These are phyloP conservation scores for Galium porrigens DNA, from an alignment of 305 asterid species.

Conservation along the genomic window DNA sequence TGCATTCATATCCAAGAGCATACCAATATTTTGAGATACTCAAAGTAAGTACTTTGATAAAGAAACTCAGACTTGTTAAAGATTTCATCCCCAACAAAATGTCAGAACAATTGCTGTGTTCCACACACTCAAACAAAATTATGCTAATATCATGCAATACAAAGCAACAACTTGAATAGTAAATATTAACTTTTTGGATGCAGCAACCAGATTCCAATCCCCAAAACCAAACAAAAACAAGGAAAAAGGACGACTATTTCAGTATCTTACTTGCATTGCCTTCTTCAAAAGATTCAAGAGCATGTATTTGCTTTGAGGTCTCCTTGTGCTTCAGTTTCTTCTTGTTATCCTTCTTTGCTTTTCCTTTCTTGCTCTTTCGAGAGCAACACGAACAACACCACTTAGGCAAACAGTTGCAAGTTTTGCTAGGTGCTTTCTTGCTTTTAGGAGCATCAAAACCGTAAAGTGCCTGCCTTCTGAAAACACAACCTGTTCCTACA, in stretches of 20 bases:
- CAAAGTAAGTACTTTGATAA: neutral
- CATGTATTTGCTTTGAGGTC: slow-evolving; percentile 72
- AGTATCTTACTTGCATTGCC: slow-evolving; percentile 40
- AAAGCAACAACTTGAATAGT: neutral
- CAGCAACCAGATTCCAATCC: neutral
- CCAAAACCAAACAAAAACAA: neutral
- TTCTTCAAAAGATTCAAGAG: slow-evolving; percentile 78
- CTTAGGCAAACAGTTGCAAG: slow-evolving; percentile 78
- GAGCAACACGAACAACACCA: slow-evolving; percentile 59
- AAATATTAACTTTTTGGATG: neutral
- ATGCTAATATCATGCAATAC: neutral
- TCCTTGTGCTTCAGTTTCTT: slow-evolving; percentile 61
- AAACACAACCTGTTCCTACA: slow-evolving; percentile 81
- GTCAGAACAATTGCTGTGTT: neutral
- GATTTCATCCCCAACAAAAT: neutral
- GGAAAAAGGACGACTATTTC: neutral
- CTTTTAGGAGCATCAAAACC: slow-evolving; percentile 62
- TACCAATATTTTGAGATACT: neutral
- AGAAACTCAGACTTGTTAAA: neutral
- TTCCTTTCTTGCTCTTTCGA: slow-evolving; percentile 40
- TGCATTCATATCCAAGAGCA: neutral
- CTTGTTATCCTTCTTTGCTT: slow-evolving; percentile 35
- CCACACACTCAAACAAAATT: neutral
- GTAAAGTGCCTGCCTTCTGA: slow-evolving; percentile 70
- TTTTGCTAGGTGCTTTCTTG: slow-evolving; percentile 63